Percentiles rank a stretch among this genome's conserved stretches.
These are phyloP conservation scores for Tetrastigma voinierianum DNA, from an alignment of 164 flowering plant species.

Conservation along the genomic window DNA sequence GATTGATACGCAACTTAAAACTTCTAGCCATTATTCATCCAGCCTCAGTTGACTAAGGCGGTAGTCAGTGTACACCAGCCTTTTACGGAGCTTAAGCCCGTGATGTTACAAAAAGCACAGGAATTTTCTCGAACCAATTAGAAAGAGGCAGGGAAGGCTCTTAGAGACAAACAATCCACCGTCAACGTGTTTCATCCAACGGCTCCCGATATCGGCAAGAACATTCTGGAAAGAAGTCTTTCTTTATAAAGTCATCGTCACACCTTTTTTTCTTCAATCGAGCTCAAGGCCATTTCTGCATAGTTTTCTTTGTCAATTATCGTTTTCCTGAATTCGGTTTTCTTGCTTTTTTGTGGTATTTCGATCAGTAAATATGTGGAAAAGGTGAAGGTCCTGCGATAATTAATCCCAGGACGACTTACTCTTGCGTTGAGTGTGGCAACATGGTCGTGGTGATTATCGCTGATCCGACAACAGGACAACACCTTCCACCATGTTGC, in stretches of 20 bases:
- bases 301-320: too few relatives aligned
- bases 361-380: slow-evolving; percentile 8
- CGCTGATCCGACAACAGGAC: slow-evolving; percentile 27
- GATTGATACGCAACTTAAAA: too few relatives aligned
- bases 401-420: slow-evolving; percentile 20
- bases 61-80: too few relatives aligned
- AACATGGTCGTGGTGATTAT: slow-evolving; percentile 28
- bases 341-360: neutral
- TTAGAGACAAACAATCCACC: neutral
- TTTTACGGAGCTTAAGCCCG: too few relatives aligned
- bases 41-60: too few relatives aligned
- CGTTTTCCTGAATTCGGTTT: neutral
- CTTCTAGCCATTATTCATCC: too few relatives aligned
- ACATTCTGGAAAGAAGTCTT: neutral
- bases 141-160: too few relatives aligned
- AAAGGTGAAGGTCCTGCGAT: slow-evolving; percentile 29
- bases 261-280: neutral
- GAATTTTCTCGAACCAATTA: too few relatives aligned
- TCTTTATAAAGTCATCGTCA: neutral
- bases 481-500: slow-evolving; percentile 35
- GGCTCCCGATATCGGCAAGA: neutral
- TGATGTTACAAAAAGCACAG: too few relatives aligned
- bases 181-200: neutral
- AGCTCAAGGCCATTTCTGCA: neutral
- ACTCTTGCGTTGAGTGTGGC: slow-evolving; percentile 31